Evolutionary conservation across 2,329 filamentous ascomycete genomes (phyloP), one percentile per base, ranked within the genome.

Genomic region (Epichloe elymi): DNA sequence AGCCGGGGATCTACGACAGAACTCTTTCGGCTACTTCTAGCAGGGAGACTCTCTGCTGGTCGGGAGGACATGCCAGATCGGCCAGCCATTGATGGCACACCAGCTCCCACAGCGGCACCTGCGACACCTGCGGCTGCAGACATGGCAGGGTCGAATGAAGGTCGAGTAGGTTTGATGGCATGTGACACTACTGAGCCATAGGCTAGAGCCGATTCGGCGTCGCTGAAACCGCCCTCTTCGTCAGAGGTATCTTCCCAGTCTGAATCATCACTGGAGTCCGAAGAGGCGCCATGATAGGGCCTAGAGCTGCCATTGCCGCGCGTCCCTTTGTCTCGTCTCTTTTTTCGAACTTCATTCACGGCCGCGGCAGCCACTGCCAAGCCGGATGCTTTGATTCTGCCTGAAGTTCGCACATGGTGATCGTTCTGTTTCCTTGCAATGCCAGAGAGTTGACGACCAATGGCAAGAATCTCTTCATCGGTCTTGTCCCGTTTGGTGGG

Each of bases 201-300:
- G 2, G 66, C 66, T 49, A 67, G 68, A 23, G 66, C 65, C 45
- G 71, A 74, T 35, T 67, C 65, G 48, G 66, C 71, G 41, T 67
- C 65, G 48, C 60, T 65, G 14, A 65, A 66, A 1, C 35, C 47
- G 7, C 36, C 43, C 45, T 74, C 73, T 45, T 70, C 70, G 12
- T 75, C 74, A 5, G 74, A 76, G 26, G 75, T 74, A 44, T 75
- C 77, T 61, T 80, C 77, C 76, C 76, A 80, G 51, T 78, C 76
- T 1, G 70, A 70, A 41, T 79, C 73, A 35, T 74, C 75, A 47
- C 70, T 54, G 55, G 66, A 60, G 19, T 52, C 42, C 5, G 47
- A 52, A 33, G 61, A 61, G n/a, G 65, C 61, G 20, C 63, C 63
- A 35, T 62, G 63, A 10, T 40, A 33, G 5, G 65, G 63, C 57